phyloP scores from a whole-genome alignment of 1,284 basidiomycete genomes.

The Neotropicomus parvogracilis region DNA sequence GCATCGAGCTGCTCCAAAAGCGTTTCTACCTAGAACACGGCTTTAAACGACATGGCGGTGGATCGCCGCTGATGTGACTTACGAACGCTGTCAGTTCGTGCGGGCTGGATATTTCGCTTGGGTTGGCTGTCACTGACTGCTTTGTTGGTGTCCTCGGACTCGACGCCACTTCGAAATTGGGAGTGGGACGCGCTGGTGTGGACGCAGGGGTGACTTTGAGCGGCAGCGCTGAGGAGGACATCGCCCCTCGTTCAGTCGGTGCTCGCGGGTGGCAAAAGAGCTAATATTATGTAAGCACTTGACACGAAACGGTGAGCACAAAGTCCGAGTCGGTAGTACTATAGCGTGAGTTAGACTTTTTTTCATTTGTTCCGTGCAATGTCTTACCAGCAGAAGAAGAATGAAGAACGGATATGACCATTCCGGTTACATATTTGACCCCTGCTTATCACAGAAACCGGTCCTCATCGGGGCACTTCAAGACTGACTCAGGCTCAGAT shows the following conservation, averaged over 20 bases:
- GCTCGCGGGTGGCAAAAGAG: background rate
- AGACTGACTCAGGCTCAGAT: conserved; percentile 18
- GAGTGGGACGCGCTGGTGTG: conserved; percentile 44
- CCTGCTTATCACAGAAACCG: conserved; percentile 21
- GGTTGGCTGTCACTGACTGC: conserved; percentile 34
- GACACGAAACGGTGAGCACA: conserved; percentile 3
- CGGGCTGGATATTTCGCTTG: conserved; percentile 70
- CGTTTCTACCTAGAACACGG: conserved; percentile 60
- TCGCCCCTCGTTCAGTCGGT: conserved; percentile 4
- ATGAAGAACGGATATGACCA: background rate
- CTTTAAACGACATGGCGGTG: background rate
- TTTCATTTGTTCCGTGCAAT: too few species aligned
- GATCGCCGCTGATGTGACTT: conserved; percentile 31
- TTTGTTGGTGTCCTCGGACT: conserved; percentile 48
- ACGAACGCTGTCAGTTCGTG: conserved; percentile 83
- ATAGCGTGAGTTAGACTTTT: too few species aligned
- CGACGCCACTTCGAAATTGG: conserved; percentile 32
- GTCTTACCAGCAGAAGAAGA: too few species aligned
- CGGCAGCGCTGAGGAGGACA: conserved; percentile 50
- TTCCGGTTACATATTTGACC: conserved; percentile 20
- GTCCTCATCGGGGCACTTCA: conserved; percentile 1
- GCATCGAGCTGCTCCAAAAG: conserved; percentile 72
- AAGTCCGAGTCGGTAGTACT: too few species aligned
- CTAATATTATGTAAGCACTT: conserved; percentile 18
- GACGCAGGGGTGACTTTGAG: conserved; percentile 51